Percentiles rank a stretch among this genome's conserved stretches.
These are phyloP conservation scores for Nematocida sp. DNA, from an alignment of 371 early-diverging fungal species.

Conservation along the genomic window DNA sequence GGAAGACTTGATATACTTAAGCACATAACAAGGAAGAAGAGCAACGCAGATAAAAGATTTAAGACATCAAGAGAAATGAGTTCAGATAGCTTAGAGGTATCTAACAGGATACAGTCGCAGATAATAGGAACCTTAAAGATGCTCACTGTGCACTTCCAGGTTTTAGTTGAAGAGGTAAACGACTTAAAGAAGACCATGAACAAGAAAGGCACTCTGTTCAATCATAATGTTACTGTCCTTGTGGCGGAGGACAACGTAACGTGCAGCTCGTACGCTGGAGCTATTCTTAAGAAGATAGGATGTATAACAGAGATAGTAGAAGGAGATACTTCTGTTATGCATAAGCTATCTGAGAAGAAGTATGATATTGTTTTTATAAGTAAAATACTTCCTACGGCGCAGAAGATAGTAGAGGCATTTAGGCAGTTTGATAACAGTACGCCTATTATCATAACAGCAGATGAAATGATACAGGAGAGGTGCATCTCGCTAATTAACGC, in stretches of 20 bases:
- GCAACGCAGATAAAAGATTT: constrained; percentile 52
- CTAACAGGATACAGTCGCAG: constrained; percentile 57
- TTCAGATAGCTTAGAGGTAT: constrained; percentile 47
- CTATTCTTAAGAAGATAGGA: constrained; percentile 51
- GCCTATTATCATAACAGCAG: constrained; percentile 34
- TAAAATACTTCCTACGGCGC: not conserved
- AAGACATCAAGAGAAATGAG: constrained; percentile 32
- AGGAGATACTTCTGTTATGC: constrained; percentile 12
- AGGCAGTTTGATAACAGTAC: constrained; percentile 42
- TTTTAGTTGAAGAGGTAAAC: constrained; percentile 61
- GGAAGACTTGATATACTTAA: constrained; percentile 54
- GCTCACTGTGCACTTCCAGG: constrained; percentile 61
- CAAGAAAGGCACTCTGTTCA: constrained; percentile 48
- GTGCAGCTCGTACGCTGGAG: constrained; percentile 53
- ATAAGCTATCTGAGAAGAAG: constrained; percentile 33
- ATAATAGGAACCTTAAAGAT: constrained; percentile 55
- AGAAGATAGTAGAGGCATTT: constrained; percentile 35
- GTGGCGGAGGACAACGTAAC: constrained; percentile 53
- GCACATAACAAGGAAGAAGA: constrained; percentile 64
- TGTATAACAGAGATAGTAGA: constrained; percentile 33
- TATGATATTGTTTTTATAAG: constrained; percentile 50
- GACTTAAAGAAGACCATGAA: constrained; percentile 59
- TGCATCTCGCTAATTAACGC: constrained; percentile 24
- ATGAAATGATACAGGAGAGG: constrained; percentile 40
- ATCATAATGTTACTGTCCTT: constrained; percentile 31